Evolutionary conservation across 108 stramenopile species (phyloP).

Genomic region (Pseudonitzschia multiseries): DNA sequence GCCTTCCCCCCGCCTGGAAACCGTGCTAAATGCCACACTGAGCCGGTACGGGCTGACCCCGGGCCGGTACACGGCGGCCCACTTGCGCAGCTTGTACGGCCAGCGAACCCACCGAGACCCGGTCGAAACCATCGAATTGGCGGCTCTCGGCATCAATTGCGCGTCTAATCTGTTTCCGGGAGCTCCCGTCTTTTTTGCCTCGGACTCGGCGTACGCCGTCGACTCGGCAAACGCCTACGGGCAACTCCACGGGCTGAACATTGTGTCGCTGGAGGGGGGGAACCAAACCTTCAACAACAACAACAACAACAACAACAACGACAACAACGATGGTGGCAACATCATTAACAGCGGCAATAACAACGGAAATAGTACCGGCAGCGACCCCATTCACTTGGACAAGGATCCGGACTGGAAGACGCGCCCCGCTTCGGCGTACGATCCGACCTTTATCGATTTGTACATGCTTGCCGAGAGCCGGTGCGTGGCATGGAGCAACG

Average conservation of each 20-base stretch:
- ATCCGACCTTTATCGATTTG: slow-evolving; percentile 42
- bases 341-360: too few relatives aligned
- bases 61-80: slow-evolving; percentile 41
- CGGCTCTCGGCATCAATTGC: slow-evolving; percentile 40
- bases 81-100: slow-evolving; percentile 38
- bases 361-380: background rate
- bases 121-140: slow-evolving; percentile 15
- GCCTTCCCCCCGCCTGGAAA: slow-evolving; percentile 26
- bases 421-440: slow-evolving; percentile 29
- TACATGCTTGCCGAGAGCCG: slow-evolving; percentile 35
- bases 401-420: slow-evolving; percentile 32
- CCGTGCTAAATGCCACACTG: slow-evolving; percentile 21
- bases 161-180: slow-evolving; percentile 34
- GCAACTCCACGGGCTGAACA: background rate
- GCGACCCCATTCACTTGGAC: slow-evolving; percentile 41
- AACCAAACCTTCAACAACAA: background rate
- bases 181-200: slow-evolving; percentile 37
- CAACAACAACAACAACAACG: background rate
- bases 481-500: slow-evolving; percentile 37
- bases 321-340: background rate
- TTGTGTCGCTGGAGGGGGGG: slow-evolving; percentile 4
- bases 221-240: slow-evolving; percentile 25
- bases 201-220: slow-evolving; percentile 30
- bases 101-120: slow-evolving; percentile 22
- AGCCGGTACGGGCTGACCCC: slow-evolving; percentile 21